These are phyloP conservation scores for Penicillium canariense DNA, from an alignment of 495 filamentous ascomycete species.

Conservation along the genomic window DNA sequence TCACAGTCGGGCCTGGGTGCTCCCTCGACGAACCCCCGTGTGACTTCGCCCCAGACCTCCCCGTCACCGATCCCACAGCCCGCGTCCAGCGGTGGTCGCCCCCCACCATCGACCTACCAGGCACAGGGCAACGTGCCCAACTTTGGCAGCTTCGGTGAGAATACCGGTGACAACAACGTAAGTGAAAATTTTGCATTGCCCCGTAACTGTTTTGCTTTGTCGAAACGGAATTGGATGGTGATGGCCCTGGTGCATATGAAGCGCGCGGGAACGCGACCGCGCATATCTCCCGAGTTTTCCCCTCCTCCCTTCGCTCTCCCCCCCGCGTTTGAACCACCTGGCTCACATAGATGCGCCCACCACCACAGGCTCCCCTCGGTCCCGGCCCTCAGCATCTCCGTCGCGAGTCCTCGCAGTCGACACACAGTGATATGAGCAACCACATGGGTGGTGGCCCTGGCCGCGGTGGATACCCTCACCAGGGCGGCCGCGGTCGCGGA, in stretches of 20 bases:
- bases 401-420: conserved; percentile 77
- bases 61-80: conserved; percentile 89
- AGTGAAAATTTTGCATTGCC: conserved; percentile 33
- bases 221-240: not conserved
- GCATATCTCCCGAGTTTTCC: not conserved
- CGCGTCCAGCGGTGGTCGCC: conserved; percentile 79
- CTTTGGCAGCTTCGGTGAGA: conserved; percentile 76
- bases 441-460: conserved; percentile 49
- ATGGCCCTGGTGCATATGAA: conserved; percentile 2
- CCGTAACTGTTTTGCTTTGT: not conserved
- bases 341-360: conserved; percentile 56
- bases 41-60: conserved; percentile 71
- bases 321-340: conserved; percentile 12
- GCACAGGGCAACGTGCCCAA: conserved; percentile 61
- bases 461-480: conserved; percentile 53
- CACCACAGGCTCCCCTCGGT: conserved; percentile 57
- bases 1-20: conserved; percentile 56
- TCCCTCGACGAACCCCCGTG: conserved; percentile 60
- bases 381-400: conserved; percentile 72
- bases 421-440: conserved; percentile 72
- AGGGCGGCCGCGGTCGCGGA: conserved; percentile 68
- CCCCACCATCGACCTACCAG: conserved; percentile 65
- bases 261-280: conserved; percentile 14
- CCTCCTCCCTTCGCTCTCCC: conserved; percentile 1
- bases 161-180: conserved; percentile 63